These are phyloP conservation scores for Cytospora piceae DNA, from an alignment of 2,329 filamentous ascomycete species.

Conservation along the genomic window DNA sequence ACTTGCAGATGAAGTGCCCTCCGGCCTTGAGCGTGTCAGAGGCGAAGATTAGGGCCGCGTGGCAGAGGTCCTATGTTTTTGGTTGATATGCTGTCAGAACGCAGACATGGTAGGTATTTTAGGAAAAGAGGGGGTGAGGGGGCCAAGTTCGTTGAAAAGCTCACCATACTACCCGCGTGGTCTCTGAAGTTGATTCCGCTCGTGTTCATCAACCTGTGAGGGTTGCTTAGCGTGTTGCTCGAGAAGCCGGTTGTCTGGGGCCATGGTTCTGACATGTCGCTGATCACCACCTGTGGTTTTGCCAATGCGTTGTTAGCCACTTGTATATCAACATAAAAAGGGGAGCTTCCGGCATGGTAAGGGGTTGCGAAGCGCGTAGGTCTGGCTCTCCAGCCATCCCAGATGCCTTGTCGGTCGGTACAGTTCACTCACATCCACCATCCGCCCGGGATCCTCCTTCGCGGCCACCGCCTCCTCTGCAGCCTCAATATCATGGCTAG, in stretches of 20 bases:
- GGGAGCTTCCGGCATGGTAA: neutral
- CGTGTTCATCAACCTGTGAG: slow-evolving; percentile 99
- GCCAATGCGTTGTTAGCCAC: neutral
- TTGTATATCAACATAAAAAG: neutral
- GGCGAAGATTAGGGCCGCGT: slow-evolving; percentile 81
- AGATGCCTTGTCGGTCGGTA: neutral
- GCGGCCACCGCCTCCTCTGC: slow-evolving; percentile 37
- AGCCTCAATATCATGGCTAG: slow-evolving; percentile 34
- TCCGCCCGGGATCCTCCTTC: slow-evolving; percentile 52
- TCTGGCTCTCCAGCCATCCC: too few species aligned
- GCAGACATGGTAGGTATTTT: neutral
- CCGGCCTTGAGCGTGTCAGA: slow-evolving; percentile 80
- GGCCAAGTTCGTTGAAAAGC: slow-evolving; percentile 37
- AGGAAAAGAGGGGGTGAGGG: neutral
- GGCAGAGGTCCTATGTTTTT: slow-evolving; percentile 76
- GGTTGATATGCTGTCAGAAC: slow-evolving; percentile 2
- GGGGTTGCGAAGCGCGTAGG: neutral
- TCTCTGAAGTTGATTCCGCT: slow-evolving; percentile 86
- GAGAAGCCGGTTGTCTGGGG: slow-evolving; percentile 76
- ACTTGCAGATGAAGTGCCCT: slow-evolving; percentile 96
- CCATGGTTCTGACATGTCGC: slow-evolving; percentile 99
- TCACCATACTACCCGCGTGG: slow-evolving; percentile 92
- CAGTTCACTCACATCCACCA: slow-evolving; percentile 68
- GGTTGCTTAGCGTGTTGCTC: slow-evolving; percentile 91
- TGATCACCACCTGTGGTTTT: slow-evolving; percentile 72